Evolutionary conservation across 805 yeast species (phyloP), one percentile per base, ranked within the genome.

Genomic region (Yamadazyma philogaea): DNA sequence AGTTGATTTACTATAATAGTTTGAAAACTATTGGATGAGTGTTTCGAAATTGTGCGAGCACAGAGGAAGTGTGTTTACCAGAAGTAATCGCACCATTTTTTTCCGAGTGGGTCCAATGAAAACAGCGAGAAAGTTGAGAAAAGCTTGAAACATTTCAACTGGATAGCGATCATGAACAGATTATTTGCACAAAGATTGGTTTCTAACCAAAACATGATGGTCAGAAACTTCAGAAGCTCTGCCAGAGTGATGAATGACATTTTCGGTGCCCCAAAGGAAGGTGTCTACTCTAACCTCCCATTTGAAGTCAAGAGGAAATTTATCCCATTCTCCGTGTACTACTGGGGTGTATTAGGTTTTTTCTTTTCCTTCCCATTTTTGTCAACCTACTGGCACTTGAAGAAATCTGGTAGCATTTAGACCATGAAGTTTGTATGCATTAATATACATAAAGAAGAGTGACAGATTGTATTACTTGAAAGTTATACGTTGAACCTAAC

Each of bases 251-350:
- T 61, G 60, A 60, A 56, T 55, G 59, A 58, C 39, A 51, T 65
- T 36, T 66, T 53, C 52, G 74, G 74, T 34, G 42, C 66, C 34
- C 74, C 74, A 38, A 59, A 64, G 52, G 51, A 51, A 42, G 97
- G 97, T 60, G 82, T 83, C 37, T 93, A 93, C 82, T 74, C 84
- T 59, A 91, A 93, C 79, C 62, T 91, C 51, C 99, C 99, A 53
- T 93, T 91, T 81, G 81, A 81, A 77, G 95, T 91, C 50, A 89
- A 88, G 78, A 89, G 96, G 78, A 85, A 81, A 74, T 49, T 41
- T 34, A 77, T 91, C 52, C 98, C 97, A 54, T 89, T 78, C 66
- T 87, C 82, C 53, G 72, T 88, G 40, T 76, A 84, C 53, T 95
- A 84, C 75, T 84, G 86, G 76, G 80, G 89, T 41, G 84, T 81